phyloP scores from a whole-genome alignment of 116 monocot species.

The Papilionanthe hybrid region DNA sequence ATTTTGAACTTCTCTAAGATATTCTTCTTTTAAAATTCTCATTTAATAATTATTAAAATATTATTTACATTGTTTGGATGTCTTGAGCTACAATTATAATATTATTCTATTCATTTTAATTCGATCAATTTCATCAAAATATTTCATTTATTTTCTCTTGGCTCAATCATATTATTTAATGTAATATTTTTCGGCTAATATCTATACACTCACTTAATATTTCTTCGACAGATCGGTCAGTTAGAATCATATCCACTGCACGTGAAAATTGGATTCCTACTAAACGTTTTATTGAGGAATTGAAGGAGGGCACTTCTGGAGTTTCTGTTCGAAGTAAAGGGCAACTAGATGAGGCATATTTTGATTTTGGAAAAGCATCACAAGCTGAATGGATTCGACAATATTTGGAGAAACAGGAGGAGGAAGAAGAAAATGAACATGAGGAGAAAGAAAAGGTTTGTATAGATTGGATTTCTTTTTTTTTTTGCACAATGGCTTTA shows the following conservation, averaged over 20 bases:
- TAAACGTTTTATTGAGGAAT: constrained; percentile 29
- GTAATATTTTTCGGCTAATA: background rate
- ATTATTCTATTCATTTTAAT: background rate
- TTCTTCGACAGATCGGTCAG: constrained; percentile 27
- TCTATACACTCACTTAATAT: background rate
- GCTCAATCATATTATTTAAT: background rate
- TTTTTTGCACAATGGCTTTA: background rate
- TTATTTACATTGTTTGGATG: background rate
- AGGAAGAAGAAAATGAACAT: constrained; percentile 30
- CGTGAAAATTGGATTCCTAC: constrained; percentile 61
- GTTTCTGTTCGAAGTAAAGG: constrained; percentile 34
- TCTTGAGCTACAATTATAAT: background rate
- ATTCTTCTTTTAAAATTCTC: background rate
- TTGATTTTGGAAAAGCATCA: constrained; percentile 62
- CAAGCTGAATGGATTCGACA: constrained; percentile 84
- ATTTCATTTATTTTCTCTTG: background rate
- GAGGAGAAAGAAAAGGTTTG: constrained; percentile 31
- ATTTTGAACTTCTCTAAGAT: background rate
- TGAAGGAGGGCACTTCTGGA: constrained; percentile 21
- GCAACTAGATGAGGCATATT: constrained; percentile 23
- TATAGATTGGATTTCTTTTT: background rate
- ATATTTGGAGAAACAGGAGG: constrained; percentile 73
- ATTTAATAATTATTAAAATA: background rate
- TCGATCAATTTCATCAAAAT: background rate
- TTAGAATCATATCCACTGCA: constrained; percentile 76